Percentiles rank a stretch among this genome's conserved stretches.
Conservation (phyloP, 2,329 filamentous ascomycete genomes). For the Botryotinia calthae region DNA sequence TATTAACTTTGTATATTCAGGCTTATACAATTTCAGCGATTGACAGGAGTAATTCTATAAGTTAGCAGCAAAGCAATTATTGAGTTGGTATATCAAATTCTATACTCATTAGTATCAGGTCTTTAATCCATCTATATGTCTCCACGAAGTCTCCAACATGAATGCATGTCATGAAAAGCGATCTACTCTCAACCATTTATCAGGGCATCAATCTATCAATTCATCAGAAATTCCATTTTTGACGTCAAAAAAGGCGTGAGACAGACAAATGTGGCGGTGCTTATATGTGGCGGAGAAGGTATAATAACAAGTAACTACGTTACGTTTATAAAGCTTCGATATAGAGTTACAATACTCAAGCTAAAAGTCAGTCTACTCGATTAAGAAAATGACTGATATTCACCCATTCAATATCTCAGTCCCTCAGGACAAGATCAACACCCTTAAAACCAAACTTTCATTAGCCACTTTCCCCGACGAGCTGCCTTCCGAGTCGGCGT, state of each 20-base stretch:
- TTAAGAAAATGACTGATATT: background rate
- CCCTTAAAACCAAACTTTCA: background rate
- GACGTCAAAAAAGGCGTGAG: constrained; percentile 1
- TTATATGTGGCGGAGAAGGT: background rate
- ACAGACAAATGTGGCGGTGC: background rate
- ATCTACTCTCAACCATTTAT: background rate
- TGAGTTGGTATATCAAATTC: background rate
- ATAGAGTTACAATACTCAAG: background rate
- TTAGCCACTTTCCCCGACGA: background rate
- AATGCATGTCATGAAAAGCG: background rate
- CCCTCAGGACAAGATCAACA: background rate
- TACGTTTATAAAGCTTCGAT: background rate
- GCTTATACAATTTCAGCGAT: background rate
- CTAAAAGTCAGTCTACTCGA: background rate
- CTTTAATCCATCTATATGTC: background rate
- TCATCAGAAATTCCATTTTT: background rate
- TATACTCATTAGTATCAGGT: background rate
- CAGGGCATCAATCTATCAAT: background rate
- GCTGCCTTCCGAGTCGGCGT: background rate
- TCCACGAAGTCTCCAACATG: background rate
- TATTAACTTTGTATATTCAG: background rate
- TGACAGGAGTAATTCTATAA: background rate
- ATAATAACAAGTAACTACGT: background rate
- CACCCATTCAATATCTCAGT: background rate
- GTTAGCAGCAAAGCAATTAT: background rate